These are phyloP conservation scores for Alternaria ventricosa DNA, from an alignment of 2,329 filamentous ascomycete genomes.

Conservation along the genomic window DNA sequence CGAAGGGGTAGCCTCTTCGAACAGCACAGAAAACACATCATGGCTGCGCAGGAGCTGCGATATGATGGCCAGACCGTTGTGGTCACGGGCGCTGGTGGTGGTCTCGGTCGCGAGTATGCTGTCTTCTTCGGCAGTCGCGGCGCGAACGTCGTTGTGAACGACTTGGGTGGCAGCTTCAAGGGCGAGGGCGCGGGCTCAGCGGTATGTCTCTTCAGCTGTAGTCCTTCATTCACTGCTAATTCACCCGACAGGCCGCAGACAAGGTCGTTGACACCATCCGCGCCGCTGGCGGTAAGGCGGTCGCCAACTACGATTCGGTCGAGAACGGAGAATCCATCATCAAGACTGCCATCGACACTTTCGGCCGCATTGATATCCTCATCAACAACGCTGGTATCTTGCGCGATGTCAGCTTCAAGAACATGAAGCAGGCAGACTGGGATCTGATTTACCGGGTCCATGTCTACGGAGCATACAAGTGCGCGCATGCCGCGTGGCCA, in stretches of 20 bases:
- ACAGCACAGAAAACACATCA: conserved; percentile 22
- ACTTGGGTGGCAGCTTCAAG: conserved; percentile 90
- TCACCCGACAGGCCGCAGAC: conserved; percentile 71
- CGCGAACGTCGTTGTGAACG: conserved; percentile 95
- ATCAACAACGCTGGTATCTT: conserved; percentile 98
- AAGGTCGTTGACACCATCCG: conserved; percentile 84
- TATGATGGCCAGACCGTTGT: conserved; percentile 91
- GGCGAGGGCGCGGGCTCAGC: conserved; percentile 87
- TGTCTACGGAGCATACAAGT: conserved; percentile 94
- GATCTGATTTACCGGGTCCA: conserved; percentile 93
- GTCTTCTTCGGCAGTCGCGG: conserved; percentile 91
- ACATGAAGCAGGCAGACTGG: conserved; percentile 97
- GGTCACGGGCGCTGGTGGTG: conserved; percentile 84
- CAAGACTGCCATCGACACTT: conserved; percentile 80
- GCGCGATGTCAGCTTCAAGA: conserved; percentile 96
- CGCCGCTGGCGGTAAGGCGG: conserved; percentile 88
- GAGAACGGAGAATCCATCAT: conserved; percentile 95
- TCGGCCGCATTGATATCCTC: conserved; percentile 88
- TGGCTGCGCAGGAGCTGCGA: conserved; percentile 63
- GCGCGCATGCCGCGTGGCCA: conserved; percentile 91
- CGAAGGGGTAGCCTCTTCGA: conserved; percentile 5
- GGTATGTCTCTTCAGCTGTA: conserved; percentile 58
- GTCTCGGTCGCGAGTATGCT: conserved; percentile 81
- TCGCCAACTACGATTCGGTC: conserved; percentile 96
- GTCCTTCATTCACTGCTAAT: conserved; percentile 14